A percentile compares a stretch with the other conserved stretches of the same genome.
Conservation (phyloP, 2,329 filamentous ascomycete genomes). For the Xenosphaeropsis pyriputrescens region DNA sequence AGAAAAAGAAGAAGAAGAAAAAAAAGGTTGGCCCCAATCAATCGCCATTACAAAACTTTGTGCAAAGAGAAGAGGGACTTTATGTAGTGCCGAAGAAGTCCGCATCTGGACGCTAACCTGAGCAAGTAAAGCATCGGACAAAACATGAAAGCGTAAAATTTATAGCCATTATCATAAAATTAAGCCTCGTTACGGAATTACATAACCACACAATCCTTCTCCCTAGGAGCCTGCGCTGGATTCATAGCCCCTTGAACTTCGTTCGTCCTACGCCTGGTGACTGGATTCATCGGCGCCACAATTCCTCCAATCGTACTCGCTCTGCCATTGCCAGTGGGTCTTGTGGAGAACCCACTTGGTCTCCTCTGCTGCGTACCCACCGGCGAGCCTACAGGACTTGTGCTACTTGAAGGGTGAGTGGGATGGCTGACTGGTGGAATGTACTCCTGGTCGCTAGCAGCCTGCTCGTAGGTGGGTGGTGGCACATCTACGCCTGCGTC, state of each 20-base stretch:
- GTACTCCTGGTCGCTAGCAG: constrained; percentile 39
- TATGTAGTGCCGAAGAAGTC: no score
- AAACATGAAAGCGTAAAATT: background rate
- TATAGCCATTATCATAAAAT: background rate
- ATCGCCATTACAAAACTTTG: no score
- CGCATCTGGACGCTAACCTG: no score
- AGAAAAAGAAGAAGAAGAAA: no score
- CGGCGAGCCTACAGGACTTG: constrained; percentile 1
- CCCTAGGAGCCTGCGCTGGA: constrained; percentile 5
- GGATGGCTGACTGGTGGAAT: constrained; percentile 30
- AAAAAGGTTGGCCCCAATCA: no score
- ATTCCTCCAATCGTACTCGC: no score
- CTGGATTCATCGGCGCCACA: no score
- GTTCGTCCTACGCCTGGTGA: no score
- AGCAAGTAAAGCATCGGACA: no score
- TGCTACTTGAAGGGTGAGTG: constrained; percentile 19
- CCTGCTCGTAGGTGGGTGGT: constrained; percentile 52
- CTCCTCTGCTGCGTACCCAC: constrained; percentile 1
- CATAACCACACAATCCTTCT: constrained; percentile 32
- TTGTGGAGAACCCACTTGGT: constrained; percentile 2
- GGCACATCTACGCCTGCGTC: constrained; percentile 34
- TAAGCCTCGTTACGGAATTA: constrained; percentile 11
- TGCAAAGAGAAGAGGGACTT: no score
- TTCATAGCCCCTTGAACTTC: no score
- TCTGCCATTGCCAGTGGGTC: constrained; percentile 10